Evolutionary conservation across 305 asterid genomes (phyloP).

Genomic region (Solanum aculeatissimum): DNA sequence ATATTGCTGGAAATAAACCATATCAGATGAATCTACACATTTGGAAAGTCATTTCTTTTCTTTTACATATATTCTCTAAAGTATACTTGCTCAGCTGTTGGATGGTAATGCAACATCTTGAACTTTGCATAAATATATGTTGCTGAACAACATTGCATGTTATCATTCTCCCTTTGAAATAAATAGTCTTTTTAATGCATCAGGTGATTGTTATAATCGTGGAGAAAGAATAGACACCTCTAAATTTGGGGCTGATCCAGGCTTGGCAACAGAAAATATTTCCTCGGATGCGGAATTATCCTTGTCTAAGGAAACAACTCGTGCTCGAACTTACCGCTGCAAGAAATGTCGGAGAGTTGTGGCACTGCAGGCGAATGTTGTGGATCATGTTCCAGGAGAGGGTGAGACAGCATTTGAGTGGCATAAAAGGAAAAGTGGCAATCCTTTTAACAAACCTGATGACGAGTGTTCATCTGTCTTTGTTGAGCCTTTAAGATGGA

Average conservation of each 20-base stretch:
- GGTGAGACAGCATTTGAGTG: conserved; percentile 80
- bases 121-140: not conserved
- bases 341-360: conserved; percentile 87
- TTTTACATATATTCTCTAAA: not conserved
- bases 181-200: not conserved
- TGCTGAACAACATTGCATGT: not conserved
- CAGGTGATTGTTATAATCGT: conserved; percentile 89
- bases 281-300: conserved; percentile 32
- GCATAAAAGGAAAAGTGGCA: conserved; percentile 86
- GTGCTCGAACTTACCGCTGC: conserved; percentile 66
- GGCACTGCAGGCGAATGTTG: conserved; percentile 66
- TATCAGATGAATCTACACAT: not conserved
- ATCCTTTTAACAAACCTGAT: conserved; percentile 40
- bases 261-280: conserved; percentile 30
- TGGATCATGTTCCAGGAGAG: conserved; percentile 92
- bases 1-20: not conserved
- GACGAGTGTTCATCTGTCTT: conserved; percentile 79
- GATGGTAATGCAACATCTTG: not conserved
- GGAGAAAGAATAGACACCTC: conserved; percentile 77
- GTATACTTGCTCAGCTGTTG: not conserved
- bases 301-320: conserved; percentile 15
- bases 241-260: conserved; percentile 79
- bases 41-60: not conserved
- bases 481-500: conserved; percentile 95
- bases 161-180: not conserved